These are phyloP conservation scores for Scenedesmus sp. DNA, from an alignment of 163 green algal genomes.

Conservation along the genomic window DNA sequence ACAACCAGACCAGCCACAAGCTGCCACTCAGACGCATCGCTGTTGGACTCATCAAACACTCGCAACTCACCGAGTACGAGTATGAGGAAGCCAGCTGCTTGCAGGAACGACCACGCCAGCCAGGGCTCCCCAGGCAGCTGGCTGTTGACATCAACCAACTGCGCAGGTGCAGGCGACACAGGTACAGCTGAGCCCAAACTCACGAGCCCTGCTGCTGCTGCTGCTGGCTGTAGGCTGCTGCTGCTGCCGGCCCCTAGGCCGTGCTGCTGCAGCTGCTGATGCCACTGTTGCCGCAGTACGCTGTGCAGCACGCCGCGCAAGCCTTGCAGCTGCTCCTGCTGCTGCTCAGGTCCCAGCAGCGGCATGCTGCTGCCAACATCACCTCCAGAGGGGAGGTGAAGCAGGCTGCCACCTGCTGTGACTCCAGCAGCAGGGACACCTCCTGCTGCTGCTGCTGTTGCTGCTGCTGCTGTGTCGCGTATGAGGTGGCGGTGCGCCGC, in stretches of 20 bases:
- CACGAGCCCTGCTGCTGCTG: background rate
- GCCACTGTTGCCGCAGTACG: background rate
- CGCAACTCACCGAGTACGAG: constrained; percentile 17
- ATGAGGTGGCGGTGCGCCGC: background rate
- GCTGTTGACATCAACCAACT: background rate
- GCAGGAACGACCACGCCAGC: constrained; percentile 36
- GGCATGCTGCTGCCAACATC: background rate
- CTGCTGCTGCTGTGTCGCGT: background rate
- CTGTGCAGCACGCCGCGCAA: background rate
- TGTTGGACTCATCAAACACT: too few species aligned
- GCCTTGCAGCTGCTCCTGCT: background rate
- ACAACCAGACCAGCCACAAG: constrained; percentile 6
- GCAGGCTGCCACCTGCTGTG: background rate
- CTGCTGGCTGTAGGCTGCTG: background rate
- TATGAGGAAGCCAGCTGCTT: constrained; percentile 47
- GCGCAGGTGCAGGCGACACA: background rate
- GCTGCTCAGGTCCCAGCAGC: background rate
- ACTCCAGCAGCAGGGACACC: background rate
- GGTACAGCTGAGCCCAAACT: background rate
- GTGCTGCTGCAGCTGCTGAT: constrained; percentile 1
- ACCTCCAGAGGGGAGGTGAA: background rate
- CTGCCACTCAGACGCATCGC: background rate
- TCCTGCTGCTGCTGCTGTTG: background rate
- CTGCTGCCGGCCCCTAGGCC: background rate
- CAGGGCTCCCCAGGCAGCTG: constrained; percentile 45